Conservation (phyloP, 106 monocot genomes). For the Acanthochlamys bracteata region DNA sequence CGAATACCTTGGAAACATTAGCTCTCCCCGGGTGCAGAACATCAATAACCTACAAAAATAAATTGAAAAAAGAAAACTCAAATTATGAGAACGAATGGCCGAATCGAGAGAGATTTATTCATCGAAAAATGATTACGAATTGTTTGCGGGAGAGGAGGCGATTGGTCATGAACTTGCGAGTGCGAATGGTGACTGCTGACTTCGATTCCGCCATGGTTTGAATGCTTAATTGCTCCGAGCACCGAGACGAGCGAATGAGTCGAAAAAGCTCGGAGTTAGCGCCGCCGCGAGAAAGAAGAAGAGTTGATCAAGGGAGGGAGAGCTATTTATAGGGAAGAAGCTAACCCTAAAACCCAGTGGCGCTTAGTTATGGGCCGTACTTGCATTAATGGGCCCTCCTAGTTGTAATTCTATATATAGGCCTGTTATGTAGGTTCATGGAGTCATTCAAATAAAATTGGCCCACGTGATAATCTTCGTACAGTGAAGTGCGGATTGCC, state of each 20-base stretch:
- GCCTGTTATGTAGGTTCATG: neutral
- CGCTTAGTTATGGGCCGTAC: neutral
- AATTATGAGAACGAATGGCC: too few species aligned
- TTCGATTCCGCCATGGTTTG: constrained; percentile 1
- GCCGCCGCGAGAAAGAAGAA: neutral
- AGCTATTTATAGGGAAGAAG: neutral
- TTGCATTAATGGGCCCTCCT: neutral
- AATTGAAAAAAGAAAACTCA: too few species aligned
- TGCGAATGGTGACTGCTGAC: constrained; percentile 2
- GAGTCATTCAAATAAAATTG: too few species aligned
- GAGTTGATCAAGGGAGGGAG: neutral
- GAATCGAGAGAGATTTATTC: neutral
- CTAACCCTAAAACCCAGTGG: neutral
- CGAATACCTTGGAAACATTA: constrained; percentile 7
- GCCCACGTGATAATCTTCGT: too few species aligned
- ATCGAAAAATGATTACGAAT: constrained; percentile 2
- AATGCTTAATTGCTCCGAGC: neutral
- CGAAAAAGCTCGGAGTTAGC: neutral
- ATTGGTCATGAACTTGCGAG: constrained; percentile 16
- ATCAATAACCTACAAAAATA: neutral
- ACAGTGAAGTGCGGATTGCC: too few species aligned
- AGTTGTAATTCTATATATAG: neutral
- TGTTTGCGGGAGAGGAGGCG: constrained; percentile 12
- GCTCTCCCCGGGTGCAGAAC: constrained; percentile 8
- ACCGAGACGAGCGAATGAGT: neutral